These are phyloP conservation scores for Beauveria brongniartii DNA, from an alignment of 2,329 filamentous ascomycete species.

Conservation along the genomic window DNA sequence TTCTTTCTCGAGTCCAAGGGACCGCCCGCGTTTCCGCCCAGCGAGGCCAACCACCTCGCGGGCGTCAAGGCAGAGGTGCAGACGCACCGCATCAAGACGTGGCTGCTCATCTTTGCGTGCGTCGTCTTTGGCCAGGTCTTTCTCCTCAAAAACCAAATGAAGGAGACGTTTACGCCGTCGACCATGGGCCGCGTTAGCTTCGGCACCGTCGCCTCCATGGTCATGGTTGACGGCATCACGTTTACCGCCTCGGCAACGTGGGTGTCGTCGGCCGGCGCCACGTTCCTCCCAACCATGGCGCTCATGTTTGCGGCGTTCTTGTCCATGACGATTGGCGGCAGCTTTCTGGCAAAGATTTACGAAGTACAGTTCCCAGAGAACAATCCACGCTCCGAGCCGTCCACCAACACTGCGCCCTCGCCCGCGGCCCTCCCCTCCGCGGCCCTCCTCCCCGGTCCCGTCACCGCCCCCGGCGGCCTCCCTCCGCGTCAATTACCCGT, in stretches of 20 bases:
- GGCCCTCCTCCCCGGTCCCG: slow-evolving; percentile 32
- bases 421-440: slow-evolving; percentile 19
- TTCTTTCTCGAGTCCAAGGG: slow-evolving; percentile 60
- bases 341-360: slow-evolving; percentile 52
- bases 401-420: slow-evolving; percentile 21
- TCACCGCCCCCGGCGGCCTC: slow-evolving; percentile 25
- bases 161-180: slow-evolving; percentile 58
- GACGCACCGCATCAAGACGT: slow-evolving; percentile 48
- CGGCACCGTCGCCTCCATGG: slow-evolving; percentile 52
- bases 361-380: slow-evolving; percentile 49
- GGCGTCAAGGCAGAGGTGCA: slow-evolving; percentile 56
- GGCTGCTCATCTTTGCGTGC: slow-evolving; percentile 47
- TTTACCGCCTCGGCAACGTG: slow-evolving; percentile 49
- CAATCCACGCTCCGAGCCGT: slow-evolving; percentile 38
- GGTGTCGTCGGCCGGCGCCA: slow-evolving; percentile 47
- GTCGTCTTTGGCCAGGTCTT: slow-evolving; percentile 54
- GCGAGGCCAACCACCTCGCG: slow-evolving; percentile 46
- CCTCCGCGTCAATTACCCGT: slow-evolving; percentile 23
- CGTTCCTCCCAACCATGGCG: slow-evolving; percentile 47
- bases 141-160: slow-evolving; percentile 56
- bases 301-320: slow-evolving; percentile 45
- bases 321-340: slow-evolving; percentile 48
- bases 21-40: slow-evolving; percentile 44
- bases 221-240: slow-evolving; percentile 53
- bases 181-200: slow-evolving; percentile 60